Evolutionary conservation across 2,329 filamentous ascomycete species (phyloP).

Genomic region (Neonectria neomacrospora): DNA sequence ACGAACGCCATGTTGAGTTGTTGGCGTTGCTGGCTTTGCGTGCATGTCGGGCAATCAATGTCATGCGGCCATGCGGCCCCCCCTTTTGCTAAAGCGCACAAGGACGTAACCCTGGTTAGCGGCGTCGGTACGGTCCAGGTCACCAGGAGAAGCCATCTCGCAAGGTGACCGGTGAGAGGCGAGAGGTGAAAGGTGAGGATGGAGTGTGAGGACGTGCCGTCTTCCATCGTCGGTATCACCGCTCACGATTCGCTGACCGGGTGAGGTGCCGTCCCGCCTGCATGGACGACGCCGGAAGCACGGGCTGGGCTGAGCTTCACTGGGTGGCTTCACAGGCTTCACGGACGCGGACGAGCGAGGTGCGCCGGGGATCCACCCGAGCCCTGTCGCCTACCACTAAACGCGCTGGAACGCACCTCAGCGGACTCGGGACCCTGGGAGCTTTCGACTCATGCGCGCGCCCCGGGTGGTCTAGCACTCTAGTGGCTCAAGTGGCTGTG

Average conservation of each 20-base stretch:
- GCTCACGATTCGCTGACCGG: no score
- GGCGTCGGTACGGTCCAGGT: neutral
- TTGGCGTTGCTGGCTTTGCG: neutral
- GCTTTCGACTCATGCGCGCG: slow-evolving; percentile 2
- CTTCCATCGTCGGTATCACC: neutral
- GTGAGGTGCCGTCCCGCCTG: slow-evolving; percentile 2
- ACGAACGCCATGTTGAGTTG: neutral
- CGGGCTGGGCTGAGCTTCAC: slow-evolving; percentile 7
- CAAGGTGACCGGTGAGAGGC: neutral
- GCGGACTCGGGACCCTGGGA: neutral
- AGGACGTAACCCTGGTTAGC: neutral
- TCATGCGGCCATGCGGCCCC: slow-evolving; percentile 7
- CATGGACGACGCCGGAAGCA: slow-evolving; percentile 5
- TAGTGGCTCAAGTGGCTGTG: neutral
- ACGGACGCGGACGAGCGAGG: slow-evolving; percentile 14
- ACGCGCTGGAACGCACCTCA: slow-evolving; percentile 31
- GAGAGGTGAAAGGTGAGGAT: neutral
- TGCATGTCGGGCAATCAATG: neutral
- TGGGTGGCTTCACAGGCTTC: neutral
- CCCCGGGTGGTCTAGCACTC: neutral
- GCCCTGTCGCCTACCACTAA: slow-evolving; percentile 31
- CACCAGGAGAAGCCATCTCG: neutral
- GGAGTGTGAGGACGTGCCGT: no score
- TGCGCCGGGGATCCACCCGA: slow-evolving; percentile 14
- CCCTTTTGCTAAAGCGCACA: neutral